Base-by-base conservation (phyloP, 495 filamentous ascomycete genomes). In the Tuber magnatum region DNA sequence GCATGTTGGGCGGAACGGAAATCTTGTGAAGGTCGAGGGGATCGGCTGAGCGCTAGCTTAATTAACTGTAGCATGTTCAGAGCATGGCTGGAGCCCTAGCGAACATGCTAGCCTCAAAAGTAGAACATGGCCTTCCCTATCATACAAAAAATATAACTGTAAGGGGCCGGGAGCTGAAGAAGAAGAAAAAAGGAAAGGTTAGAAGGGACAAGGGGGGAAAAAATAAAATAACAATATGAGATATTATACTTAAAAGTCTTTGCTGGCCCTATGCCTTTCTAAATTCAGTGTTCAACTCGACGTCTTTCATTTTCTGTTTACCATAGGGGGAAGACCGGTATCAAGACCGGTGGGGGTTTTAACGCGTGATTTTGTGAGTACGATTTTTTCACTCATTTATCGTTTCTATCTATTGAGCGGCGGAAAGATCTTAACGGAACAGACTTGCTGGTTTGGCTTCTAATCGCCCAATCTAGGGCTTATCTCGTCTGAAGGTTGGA, bases 321-420 rank as follows among this genome's bases (percentile, higher is more conserved):
- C 10, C 51, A 1, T 28, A 65, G 32, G 56, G 48, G 16, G 28
- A 20, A 35, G 56, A 61, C 56, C 56, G 56, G 56, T 65, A 35
- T 65, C 56, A 35, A 65, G 56, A 65, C 56, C 32, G 56, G 56
- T 35, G 56, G n/a, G 56, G 28, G 56, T 65, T 65, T 65, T 18
- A 65, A 65, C 56, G 56, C 56, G 28, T 65, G 56, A 35, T 20
- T 65, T 65, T 65, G 56, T 65, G 56, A 65, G 56, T 65, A 35
- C 28, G 56, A 35, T 65, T 35, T 61, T 65, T 65, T 65, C 56
- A 35, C 56, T 32, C 28, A 32, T 32, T 32, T 61, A 16, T 61
- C n/a, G 28, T 65, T 35, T 18, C 32, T 65, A 18, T 4, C 56
- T 20, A 65, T 65, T 28, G 16, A 65, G 56, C 6, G 56, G 35